Conservation (phyloP, 2,329 filamentous ascomycete species). For the Cyphellophora attinorum region DNA sequence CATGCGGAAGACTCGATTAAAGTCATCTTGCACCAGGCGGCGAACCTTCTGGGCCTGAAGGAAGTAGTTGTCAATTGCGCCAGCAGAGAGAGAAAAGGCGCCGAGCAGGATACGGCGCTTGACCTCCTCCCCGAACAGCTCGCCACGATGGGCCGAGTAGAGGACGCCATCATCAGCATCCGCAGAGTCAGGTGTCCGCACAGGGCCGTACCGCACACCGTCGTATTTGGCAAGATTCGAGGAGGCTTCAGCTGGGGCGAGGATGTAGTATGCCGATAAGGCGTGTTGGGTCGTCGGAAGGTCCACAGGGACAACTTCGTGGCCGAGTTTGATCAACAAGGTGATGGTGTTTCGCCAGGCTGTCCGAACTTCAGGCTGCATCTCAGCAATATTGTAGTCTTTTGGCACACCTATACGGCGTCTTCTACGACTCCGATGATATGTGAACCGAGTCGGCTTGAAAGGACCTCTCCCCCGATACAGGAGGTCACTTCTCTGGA, state of each 20-base stretch:
- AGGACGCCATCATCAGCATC: constrained; percentile 53
- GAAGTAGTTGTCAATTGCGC: constrained; percentile 93
- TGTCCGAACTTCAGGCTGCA: constrained; percentile 57
- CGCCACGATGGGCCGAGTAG: constrained; percentile 65
- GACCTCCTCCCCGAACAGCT: constrained; percentile 75
- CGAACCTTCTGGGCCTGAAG: constrained; percentile 85
- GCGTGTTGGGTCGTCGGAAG: constrained; percentile 77
- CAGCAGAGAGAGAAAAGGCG: constrained; percentile 79
- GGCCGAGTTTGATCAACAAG: constrained; percentile 54
- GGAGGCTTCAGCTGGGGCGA: constrained; percentile 88
- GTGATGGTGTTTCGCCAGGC: constrained; percentile 60
- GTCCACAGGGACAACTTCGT: constrained; percentile 64
- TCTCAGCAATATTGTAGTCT: constrained; percentile 83
- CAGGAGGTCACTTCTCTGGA: not conserved
- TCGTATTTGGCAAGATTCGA: constrained; percentile 97
- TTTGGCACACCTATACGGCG: constrained; percentile 50
- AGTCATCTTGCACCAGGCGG: constrained; percentile 74
- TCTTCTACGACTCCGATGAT: constrained; percentile 1
- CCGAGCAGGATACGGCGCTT: constrained; percentile 79
- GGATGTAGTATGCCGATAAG: constrained; percentile 86
- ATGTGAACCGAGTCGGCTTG: not conserved
- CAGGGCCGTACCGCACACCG: constrained; percentile 78
- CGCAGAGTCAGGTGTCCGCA: constrained; percentile 30
- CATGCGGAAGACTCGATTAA: constrained; percentile 65
- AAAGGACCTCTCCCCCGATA: not conserved